Evolutionary conservation across 2,329 filamentous ascomycete species (phyloP), one percentile per base, ranked within the genome.

Genomic region (Trichothecium sympodiale): DNA sequence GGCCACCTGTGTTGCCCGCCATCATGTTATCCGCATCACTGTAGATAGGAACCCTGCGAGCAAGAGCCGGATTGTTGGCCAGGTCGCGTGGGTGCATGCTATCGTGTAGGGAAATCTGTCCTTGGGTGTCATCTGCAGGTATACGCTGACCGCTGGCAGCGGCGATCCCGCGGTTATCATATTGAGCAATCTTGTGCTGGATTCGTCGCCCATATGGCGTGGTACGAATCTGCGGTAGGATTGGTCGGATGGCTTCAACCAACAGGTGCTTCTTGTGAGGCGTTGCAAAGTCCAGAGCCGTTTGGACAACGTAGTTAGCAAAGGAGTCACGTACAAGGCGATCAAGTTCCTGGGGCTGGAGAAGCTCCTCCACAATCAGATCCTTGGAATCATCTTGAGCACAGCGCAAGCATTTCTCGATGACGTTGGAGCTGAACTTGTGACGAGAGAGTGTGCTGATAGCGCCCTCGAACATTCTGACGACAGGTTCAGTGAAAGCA

Each of bases 381-480:
- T 86, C 81, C 54, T 82, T 87, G 35, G 82, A 82, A 8, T 73
- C 66, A 17, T 77, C 67, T 41, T 83, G 77, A 26, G 88, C 80
- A 54, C 86, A 94, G 38, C 91, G 86, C 40, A 96, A 65, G 50
- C 83, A 88, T 59, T 98, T 98, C 66, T 98, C 91, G 43, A 98
- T 89, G 39, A 98, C 91, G 49, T 98, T 98, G 51, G 91, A 96
- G 64, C 87, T 95, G 66, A 98, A 98, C 62, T 98, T 98, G 66
- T 98, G 91, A 56, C 87, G 88, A 5, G 91, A 96, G 13, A 73
- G 73, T 60, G 59, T 72, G 52, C 56, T 82, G 65, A 75, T 84
- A 67, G 69, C 71, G 48, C 81, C 81, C 38, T 72, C 65, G 65
- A 98, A 95, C 51, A 79, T 80, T 36, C 71, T 66, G 41, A 93